Evolutionary conservation across 495 filamentous ascomycete genomes (phyloP), one percentile per base, ranked within the genome.

Genomic region (Coniosporium apollinis): DNA sequence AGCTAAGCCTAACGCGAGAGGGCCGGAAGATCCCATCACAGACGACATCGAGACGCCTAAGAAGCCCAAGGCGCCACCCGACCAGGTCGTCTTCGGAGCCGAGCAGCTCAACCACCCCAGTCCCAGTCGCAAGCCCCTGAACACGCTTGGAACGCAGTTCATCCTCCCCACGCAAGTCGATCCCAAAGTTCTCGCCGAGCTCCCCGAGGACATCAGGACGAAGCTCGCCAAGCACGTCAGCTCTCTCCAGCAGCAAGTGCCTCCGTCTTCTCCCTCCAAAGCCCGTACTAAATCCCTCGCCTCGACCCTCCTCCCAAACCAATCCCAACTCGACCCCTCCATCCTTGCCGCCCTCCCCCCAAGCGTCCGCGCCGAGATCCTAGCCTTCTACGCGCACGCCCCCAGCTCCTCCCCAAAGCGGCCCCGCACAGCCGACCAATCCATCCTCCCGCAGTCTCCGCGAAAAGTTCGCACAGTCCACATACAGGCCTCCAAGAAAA

Each of bases 111-210:
- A 47, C 30, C 34, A 34, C 4, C 39, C 39, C 28, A 60, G 49
- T 17, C 55, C 57, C 70, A 70, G 44, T 59, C 68, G 40, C 64
- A 77, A 70, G 33, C 70, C 76, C 2, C 57, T 92, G 11, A 92
- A 94, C 46, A 72, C 78, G 0, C 55, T 67, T 3, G 85, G 85
- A 0, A 87, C 83, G 7, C 85, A 94, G 51, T 93, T 93, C 51
- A 71, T 93, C 40, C 56, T 94, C 46, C 85, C 85, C 3, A 73
- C 73, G 3, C 76, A 85, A 43, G 60, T 79, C 7, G 85, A 94
- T 48, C 77, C 74, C 0, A 57, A 62, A 20, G 74, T 86, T 1
- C 56, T 89, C 19, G 74, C 74, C 1, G 83, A 89, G 47, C 66
- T 92, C 2, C 82, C 82, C 2, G 61, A 61, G 11, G 80, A 89